Base-by-base conservation (phyloP, 2,329 filamentous ascomycete species). In the Aspergillus proliferans region DNA sequence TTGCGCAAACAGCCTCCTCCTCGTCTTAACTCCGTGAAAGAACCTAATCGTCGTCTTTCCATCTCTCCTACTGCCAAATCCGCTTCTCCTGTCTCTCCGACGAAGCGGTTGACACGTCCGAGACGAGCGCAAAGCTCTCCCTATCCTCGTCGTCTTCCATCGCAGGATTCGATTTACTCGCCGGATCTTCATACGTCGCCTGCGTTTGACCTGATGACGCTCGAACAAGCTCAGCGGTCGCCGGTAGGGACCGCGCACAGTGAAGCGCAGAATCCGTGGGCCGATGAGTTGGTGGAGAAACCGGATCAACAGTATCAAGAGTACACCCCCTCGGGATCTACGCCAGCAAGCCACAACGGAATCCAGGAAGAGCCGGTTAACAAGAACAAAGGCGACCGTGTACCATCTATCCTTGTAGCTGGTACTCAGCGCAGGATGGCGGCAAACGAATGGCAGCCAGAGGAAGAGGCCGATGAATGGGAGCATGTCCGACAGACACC, bases 1-100 rank as follows among this genome's bases (percentile, higher is more conserved):
- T 58, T 70, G 57, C 66, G 66, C 52, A 70, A 70, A 58, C 59
- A 58, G 56, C 65, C 64, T 53, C 66, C 67, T 47, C 66, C 66
- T 41, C 64, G 62, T 50, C 61, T 70, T 43, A 63, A 63, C 48
- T 61, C 65, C 42, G 56, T 53, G 41, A 61, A 66, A 60, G 55
- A 62, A 48, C 59, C 61, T 60, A 57, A 57, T 53, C 57, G 53
- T 62, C 69, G 42, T 49, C 71, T 49, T 59, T 65, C 63, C 58
- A 66, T 47, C 55, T 74, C 54, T 34, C 62, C 59, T 36, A 61
- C 59, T 48, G 56, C 55, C 24, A 59, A 56, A 50, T 62, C 54
- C 42, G 55, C 58, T 43, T 62, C 59, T 38, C 62, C 56, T 36
- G 58, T 60, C 14, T 65, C 58, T 8, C 58, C 54, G n/a, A 61